Base-by-base conservation (phyloP, 1,284 basidiomycete species). In the Apiotrichum veenhuisii region DNA sequence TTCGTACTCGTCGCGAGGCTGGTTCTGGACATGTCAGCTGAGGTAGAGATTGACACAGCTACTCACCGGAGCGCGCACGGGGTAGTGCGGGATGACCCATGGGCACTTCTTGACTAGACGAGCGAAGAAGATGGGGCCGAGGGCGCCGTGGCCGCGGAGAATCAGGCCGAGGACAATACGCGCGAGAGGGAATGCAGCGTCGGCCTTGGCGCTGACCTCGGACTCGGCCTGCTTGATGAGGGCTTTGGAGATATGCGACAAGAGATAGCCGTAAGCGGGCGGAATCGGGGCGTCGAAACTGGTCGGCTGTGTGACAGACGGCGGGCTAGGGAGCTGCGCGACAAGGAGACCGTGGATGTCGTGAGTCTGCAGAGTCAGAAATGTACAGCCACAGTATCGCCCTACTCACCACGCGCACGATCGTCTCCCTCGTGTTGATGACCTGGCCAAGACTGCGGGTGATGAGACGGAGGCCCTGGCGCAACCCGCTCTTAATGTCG, bases 161-260 rank as follows among this genome's bases (percentile, higher is more conserved):
- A 93, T 77, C 22, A 95, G 80, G 52, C 84, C 85, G 46, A 87
- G 79, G 0, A 89, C 80, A 5, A 97, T 84, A 26, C 85, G 82
- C 0, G 89, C 91, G 12, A 98, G 82, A 0, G 95, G 94, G 45
- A 83, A 82, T 0, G 92, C 93, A 11, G 87, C 88, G 37, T 85
- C 84, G 65, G 89, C 86, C 75, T 94, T 90, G 2, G 91, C 92
- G 2, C 89, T 85, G 8, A 97, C 91, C 76, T 98, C 95, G 0
- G 87, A 88, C 77, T 97, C 93, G 9, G 94, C 93, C 80, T 98
- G 96, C 36, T 89, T 82, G 44, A 98, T 84, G 57, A 98, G 85
- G 37, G 86, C 82, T 72, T 98, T 98, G 52, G 90, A 81, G 23
- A 96, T 82, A 22, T 93, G 89, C 25, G 90, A 94, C 25, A 95